A percentile compares a stretch with the other conserved stretches of the same genome.
Evolutionary conservation across 192 early-diverging fungal species (phyloP).

Genomic region (Coemansia sp.): DNA sequence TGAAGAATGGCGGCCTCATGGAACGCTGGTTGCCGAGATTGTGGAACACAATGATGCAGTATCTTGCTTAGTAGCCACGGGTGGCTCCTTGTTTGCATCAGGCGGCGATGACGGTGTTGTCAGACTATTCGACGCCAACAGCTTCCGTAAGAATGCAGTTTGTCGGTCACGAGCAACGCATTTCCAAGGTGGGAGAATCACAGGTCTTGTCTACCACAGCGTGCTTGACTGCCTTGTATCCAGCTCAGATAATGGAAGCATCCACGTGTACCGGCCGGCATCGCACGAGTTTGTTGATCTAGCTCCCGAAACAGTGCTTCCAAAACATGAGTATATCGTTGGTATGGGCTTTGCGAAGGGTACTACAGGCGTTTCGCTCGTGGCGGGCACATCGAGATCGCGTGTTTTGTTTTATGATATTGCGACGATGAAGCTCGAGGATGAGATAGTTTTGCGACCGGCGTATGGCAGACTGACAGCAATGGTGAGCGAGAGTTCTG

Average conservation of each 20-base stretch:
- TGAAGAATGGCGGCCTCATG: slow-evolving; percentile 72
- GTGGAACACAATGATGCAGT: slow-evolving; percentile 82
- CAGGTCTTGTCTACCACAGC: slow-evolving; percentile 74
- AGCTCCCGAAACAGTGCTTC: slow-evolving; percentile 11
- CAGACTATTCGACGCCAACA: slow-evolving; percentile 78
- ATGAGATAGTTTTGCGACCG: slow-evolving; percentile 16
- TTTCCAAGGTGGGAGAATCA: slow-evolving; percentile 70
- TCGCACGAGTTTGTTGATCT: slow-evolving; percentile 17
- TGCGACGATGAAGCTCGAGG: slow-evolving; percentile 16
- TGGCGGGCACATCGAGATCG: slow-evolving; percentile 41
- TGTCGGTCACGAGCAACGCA: slow-evolving; percentile 74
- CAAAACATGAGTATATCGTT: slow-evolving; percentile 22
- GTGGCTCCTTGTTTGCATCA: slow-evolving; percentile 76
- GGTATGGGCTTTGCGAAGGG: slow-evolving; percentile 25
- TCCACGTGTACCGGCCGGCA: slow-evolving; percentile 68
- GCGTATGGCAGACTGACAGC: slow-evolving; percentile 25
- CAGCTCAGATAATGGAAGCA: slow-evolving; percentile 76
- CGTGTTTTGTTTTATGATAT: slow-evolving; percentile 37
- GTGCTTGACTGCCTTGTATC: slow-evolving; percentile 76
- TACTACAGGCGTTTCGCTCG: slow-evolving; percentile 19
- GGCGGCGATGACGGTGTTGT: slow-evolving; percentile 82
- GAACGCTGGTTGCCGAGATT: slow-evolving; percentile 75
- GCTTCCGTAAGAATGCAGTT: slow-evolving; percentile 82
- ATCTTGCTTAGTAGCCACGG: slow-evolving; percentile 66
- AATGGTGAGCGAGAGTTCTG: slow-evolving; percentile 18